Base-by-base conservation (phyloP, 1,284 basidiomycete genomes). In the Irpex lacteus region DNA sequence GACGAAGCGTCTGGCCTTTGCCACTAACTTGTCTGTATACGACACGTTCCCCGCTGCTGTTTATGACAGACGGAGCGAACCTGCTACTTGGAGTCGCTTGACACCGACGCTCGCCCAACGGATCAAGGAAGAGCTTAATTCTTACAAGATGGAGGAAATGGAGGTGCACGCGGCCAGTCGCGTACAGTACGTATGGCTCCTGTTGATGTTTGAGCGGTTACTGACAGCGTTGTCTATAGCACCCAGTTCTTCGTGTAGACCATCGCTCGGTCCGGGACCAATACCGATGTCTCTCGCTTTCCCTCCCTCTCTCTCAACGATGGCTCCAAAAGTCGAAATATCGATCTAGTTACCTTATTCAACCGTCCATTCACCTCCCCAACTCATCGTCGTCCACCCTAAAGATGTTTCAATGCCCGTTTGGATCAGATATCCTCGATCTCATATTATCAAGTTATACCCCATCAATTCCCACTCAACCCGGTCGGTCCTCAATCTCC, bases 131-230 rank as follows among this genome's bases (percentile, higher is more conserved):
- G 94, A 96, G 80, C 81, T 97, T 56, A 96, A 98, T 78, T 95
- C 94, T 66, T 98, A 92, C 81, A 98, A 98, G 84, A 94, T 98
- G 91, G 96, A 98, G 78, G 94, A 96, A 80, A 98, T 98, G 96
- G 94, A 95, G 73, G 94, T 98, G 66, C 96, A 98, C 77, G 90
- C 91, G 67, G 81, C 90, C 58, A 95, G 92, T 77, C 87, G 93
- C 75, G 86, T 91, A 72, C 90, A 96, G 91, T 94, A 75, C 70
- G 91, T 77, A n/a, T 80, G 32, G 56, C 67, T 68, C 55, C 62
- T 21, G 66, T 57, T 50, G 59, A 66, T 19, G 15, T 54, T 44
- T 13, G 49, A 37, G 40, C 13, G 21, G 3, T 11, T 13, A 34
- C 54, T 56, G 34, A 56, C 54, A 26, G 1, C 34, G 19, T 38